Evolutionary conservation across 140 eudicot species (phyloP), one percentile per base, ranked within the genome.

Genomic region (Erigeron philadelphicus): DNA sequence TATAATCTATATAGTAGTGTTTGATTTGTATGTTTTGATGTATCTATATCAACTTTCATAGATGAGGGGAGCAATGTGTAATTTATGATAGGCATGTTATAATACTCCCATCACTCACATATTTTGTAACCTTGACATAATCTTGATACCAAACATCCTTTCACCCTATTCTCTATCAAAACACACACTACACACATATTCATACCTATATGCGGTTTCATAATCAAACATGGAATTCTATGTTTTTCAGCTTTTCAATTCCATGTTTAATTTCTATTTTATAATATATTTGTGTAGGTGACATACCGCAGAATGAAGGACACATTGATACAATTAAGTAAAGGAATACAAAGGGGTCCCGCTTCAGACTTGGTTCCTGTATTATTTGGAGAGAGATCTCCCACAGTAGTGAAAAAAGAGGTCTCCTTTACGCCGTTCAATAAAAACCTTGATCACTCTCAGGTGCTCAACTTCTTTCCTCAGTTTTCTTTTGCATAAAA

Each of bases 221-320:
- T n/a, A n/a, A n/a, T n/a, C n/a, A n/a, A n/a, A n/a, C n/a, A n/a
- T n/a, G n/a, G n/a, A n/a, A n/a, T n/a, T n/a, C n/a, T n/a, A n/a
- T n/a, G n/a, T n/a, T n/a, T n/a, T n/a, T n/a, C n/a, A 11, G 11
- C 11, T 35, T 8, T 61, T 6, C 16, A 5, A 53, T 4, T 6
- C 11, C 18, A 8, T 1, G 58, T 53, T 7, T 8, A 21, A 5
- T 53, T n/a, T 53, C 11, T 53, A n/a, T n/a, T 9, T 15, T 53
- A 53, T 42, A 12, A 16, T 11, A 7, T 58, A 19, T 57, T n/a
- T 58, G 56, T 44, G 61, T 77, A 92, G 98, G 95, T 92, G 76
- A 92, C 98, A 47, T 92, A 92, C 53, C 91, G 95, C 59, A 84
- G 98, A 75, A 82, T 92, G 98, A 92, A 92, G 76, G 98, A 92